Conservation (phyloP, 2,329 filamentous ascomycete genomes). For the Pseudogymnoascus sp. region DNA sequence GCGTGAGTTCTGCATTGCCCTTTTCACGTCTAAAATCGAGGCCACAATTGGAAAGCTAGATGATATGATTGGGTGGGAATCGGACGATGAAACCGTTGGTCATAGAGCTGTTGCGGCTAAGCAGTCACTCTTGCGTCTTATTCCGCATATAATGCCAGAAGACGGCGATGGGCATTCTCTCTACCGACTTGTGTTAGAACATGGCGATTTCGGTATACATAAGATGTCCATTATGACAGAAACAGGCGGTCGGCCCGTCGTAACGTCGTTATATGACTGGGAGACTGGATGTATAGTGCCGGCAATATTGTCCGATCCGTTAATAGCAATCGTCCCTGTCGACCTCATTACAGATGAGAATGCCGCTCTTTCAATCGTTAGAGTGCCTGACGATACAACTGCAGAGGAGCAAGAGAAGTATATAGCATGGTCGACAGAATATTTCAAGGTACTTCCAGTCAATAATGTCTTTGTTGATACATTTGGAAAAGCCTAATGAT, state of each 20-base stretch:
- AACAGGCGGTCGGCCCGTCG: constrained; percentile 12
- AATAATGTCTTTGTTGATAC: not conserved
- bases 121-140: constrained; percentile 22
- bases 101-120: constrained; percentile 17
- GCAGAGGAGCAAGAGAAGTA: constrained; percentile 16
- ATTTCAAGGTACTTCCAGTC: constrained; percentile 20
- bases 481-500: constrained; percentile 10
- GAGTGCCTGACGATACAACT: constrained; percentile 11
- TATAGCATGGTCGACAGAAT: constrained; percentile 19
- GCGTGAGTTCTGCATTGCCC: constrained; percentile 12
- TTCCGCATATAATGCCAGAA: constrained; percentile 18
- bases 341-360: constrained; percentile 10
- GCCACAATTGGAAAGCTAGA: constrained; percentile 20
- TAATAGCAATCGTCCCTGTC: constrained; percentile 14
- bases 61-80: constrained; percentile 22
- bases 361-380: constrained; percentile 7
- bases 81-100: constrained; percentile 14
- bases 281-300: constrained; percentile 27
- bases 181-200: constrained; percentile 29
- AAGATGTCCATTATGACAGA: constrained; percentile 24
- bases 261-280: constrained; percentile 26
- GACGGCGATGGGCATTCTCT: constrained; percentile 14
- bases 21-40: constrained; percentile 21
- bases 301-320: constrained; percentile 23
- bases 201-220: constrained; percentile 29